Base-by-base conservation (phyloP, 192 early-diverging fungal genomes). In the Backusella parvicylindrica region DNA sequence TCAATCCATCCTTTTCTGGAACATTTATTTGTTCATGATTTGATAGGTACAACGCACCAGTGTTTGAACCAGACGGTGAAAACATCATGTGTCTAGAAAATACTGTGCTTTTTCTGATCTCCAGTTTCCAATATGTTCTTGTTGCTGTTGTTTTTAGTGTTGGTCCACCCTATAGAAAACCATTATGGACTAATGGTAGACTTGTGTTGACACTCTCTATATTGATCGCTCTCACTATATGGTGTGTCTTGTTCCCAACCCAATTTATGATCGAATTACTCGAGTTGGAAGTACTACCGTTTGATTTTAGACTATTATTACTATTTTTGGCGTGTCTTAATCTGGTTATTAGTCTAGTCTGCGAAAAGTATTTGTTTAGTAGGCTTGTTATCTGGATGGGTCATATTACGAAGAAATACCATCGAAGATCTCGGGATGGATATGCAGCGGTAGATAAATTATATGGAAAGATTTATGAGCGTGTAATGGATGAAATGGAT, bases 111-210 rank as follows among this genome's bases (percentile, higher is more conserved):
- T 99, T 99, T 82, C 72, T 97, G 73, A 50, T 94, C 3, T 95
- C 93, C 21, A 94, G 93, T 56, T 99, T 91, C 82, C 97, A 99
- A 84, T 99, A 99, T 79, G 84, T 99, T 31, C 77, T 95, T 8
- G 90, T 93, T 2, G 97, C 95, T 0, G 87, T 94, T 41, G 94
- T 97, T 30, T 97, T 98, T 78, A 95, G 93, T 80, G 95, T 95
- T n/a, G 98, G 98, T 0, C 93, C 94, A 47, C 98, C 97, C 0
- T 99, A 96, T 79, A 92, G 97, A 72, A 90, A 95, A 77, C 88
- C 91, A 8, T 91, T 98, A 77, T 87, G 91, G 79, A 92, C 90
- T 43, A 99, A 99, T 78, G 85, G 94, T 95, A 90, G 94, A 26
- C 92, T 96, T 53, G 75, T 92, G 1, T 80, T 94, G 30, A 93